Conservation (phyloP, 768 basidiomycete species). For the Chiua virens region DNA sequence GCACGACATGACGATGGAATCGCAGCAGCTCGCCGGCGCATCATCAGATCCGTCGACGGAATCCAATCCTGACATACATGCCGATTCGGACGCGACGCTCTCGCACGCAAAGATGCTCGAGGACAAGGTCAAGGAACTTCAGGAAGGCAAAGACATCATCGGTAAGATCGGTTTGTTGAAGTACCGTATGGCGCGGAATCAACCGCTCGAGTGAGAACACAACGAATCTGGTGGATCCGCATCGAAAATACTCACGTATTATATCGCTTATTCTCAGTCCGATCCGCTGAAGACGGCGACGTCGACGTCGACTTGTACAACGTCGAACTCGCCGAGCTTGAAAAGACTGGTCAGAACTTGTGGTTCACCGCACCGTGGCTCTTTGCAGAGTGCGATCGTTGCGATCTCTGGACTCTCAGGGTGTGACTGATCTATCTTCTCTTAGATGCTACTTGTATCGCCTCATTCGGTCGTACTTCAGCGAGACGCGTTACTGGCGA, state of each 20-base stretch:
- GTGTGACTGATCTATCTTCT: neutral
- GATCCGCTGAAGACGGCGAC: constrained; percentile 76
- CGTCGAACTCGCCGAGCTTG: constrained; percentile 55
- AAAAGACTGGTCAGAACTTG: constrained; percentile 50
- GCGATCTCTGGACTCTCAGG: too few species aligned
- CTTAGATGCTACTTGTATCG: constrained; percentile 84
- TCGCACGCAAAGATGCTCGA: constrained; percentile 30
- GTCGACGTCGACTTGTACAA: constrained; percentile 76
- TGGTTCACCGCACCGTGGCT: constrained; percentile 97
- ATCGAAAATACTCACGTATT: neutral
- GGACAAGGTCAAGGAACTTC: constrained; percentile 51
- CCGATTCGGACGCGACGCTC: neutral
- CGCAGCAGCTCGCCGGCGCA: constrained; percentile 19
- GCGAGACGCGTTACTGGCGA: constrained; percentile 66
- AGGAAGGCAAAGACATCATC: constrained; percentile 81
- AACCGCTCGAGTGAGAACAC: constrained; percentile 56
- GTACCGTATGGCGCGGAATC: constrained; percentile 85
- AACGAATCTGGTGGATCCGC: too few species aligned
- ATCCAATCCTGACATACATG: neutral
- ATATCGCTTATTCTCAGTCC: constrained; percentile 42
- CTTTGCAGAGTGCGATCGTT: constrained; percentile 77
- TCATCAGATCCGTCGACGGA: too few species aligned
- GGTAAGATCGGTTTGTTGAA: constrained; percentile 74
- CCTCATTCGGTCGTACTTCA: constrained; percentile 71
- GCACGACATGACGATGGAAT: constrained; percentile 54